A percentile compares a stretch with the other conserved stretches of the same genome.
These are phyloP conservation scores for Fusarium miscanthi DNA, from an alignment of 2,329 filamentous ascomycete species.

Conservation along the genomic window DNA sequence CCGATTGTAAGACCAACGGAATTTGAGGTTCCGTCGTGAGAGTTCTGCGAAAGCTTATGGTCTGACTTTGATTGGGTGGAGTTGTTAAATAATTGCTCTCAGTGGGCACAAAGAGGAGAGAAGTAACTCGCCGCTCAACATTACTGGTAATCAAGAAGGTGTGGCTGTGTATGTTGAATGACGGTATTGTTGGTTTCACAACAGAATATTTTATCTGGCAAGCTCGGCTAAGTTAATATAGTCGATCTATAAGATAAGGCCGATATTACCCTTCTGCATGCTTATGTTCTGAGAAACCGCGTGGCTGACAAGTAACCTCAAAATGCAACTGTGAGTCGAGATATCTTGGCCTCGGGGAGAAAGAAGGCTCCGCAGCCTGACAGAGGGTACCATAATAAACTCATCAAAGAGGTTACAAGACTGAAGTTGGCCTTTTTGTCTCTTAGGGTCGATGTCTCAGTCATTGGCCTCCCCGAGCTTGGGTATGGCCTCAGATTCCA, in stretches of 20 bases:
- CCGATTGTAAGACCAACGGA: background rate
- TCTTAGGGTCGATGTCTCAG: background rate
- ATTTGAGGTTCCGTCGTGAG: background rate
- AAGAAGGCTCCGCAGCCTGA: background rate
- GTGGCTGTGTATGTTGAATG: background rate
- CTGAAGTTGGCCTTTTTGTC: background rate
- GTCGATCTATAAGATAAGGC: background rate
- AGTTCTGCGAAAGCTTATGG: background rate
- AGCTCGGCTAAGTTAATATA: background rate
- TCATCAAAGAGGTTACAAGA: rapidly evolving
- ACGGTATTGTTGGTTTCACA: background rate
- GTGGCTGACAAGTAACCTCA: background rate
- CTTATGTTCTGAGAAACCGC: background rate
- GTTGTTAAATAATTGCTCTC: background rate
- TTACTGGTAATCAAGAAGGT: background rate
- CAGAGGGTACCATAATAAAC: background rate
- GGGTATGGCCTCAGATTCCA: background rate
- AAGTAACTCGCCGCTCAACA: background rate
- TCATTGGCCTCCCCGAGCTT: background rate
- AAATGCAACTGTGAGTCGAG: background rate
- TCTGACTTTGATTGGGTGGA: background rate
- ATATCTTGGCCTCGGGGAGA: background rate
- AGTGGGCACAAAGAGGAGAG: background rate
- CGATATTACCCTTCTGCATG: background rate
- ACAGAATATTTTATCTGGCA: background rate